These are phyloP conservation scores for Leishmania tropica DNA, from an alignment of 208 protist species.

Conservation along the genomic window DNA sequence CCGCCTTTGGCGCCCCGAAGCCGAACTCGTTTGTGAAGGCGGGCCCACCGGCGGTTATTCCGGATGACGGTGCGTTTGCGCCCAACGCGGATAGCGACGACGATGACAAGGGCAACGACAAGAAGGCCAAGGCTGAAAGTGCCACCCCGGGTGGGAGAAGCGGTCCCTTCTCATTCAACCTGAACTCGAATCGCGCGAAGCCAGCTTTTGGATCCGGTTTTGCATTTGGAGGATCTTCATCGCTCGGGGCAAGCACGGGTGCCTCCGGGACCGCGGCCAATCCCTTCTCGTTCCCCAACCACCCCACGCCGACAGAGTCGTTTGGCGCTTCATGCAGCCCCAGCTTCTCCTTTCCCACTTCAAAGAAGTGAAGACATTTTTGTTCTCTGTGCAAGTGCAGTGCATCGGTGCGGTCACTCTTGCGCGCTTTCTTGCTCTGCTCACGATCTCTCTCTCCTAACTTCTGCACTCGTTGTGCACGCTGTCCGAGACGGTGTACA, in stretches of 20 bases:
- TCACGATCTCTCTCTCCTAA: neutral
- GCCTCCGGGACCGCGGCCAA: neutral
- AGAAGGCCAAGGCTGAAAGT: conserved; percentile 26
- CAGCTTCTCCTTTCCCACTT: neutral
- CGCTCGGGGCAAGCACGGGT: neutral
- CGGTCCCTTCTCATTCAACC: neutral
- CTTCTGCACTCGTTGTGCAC: neutral
- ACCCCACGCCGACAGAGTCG: neutral
- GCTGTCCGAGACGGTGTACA: neutral
- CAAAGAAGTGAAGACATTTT: neutral
- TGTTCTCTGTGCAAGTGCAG: neutral
- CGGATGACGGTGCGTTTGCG: conserved; percentile 72
- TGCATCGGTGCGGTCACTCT: neutral
- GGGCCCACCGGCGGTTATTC: conserved; percentile 55
- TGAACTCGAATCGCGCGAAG: neutral
- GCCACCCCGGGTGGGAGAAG: neutral
- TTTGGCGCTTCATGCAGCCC: conserved; percentile 30
- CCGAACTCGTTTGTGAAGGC: conserved; percentile 51
- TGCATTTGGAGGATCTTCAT: neutral
- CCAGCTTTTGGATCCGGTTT: conserved; percentile 23
- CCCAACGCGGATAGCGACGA: conserved; percentile 63
- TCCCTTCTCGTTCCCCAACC: conserved; percentile 5
- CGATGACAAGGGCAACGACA: conserved; percentile 55
- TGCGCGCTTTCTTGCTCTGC: too few species aligned
- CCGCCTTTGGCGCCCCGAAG: neutral